Percentiles rank a stretch among this genome's conserved stretches.
Evolutionary conservation across 805 yeast species (phyloP).

Genomic region (Ogataea corticis): DNA sequence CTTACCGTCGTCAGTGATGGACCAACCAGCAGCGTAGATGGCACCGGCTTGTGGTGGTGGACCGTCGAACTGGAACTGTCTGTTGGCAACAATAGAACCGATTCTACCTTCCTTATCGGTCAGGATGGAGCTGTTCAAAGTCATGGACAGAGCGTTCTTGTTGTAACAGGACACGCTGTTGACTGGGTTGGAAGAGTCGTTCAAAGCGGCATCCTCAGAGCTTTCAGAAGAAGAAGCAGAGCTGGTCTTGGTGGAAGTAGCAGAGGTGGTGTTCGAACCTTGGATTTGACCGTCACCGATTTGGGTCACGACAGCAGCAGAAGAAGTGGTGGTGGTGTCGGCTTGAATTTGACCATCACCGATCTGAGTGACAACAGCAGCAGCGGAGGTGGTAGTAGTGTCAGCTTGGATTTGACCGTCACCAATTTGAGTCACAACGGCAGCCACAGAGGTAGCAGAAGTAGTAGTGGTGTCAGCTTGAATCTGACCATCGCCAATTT

Average conservation of each 20-base stretch:
- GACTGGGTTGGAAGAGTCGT: conserved; percentile 34
- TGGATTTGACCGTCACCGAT: conserved; percentile 54
- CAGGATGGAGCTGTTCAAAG: conserved; percentile 42
- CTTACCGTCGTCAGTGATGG: conserved; percentile 44
- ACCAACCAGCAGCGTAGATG: conserved; percentile 54
- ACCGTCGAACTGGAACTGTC: conserved; percentile 67
- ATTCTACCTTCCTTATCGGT: conserved; percentile 50
- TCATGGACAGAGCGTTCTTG: conserved; percentile 43
- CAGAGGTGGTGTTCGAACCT: conserved; percentile 30
- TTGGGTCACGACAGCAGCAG: conserved; percentile 42
- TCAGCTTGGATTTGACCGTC: conserved; percentile 52
- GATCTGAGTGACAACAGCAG: conserved; percentile 35
- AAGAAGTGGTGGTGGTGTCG: conserved; percentile 24
- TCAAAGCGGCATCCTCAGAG: conserved; percentile 28
- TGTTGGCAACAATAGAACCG: conserved; percentile 61
- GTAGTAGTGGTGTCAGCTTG: conserved; percentile 41
- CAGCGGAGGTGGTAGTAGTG: conserved; percentile 33
- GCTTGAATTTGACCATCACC: conserved; percentile 30
- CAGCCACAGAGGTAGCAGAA: conserved; percentile 27
- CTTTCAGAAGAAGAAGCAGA: conserved; percentile 28
- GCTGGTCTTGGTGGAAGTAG: conserved; percentile 38
- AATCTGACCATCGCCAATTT: conserved; percentile 63
- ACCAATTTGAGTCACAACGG: conserved; percentile 45
- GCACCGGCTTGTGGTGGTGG: conserved; percentile 66
- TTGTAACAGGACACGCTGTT: conserved; percentile 38